Base-by-base conservation (phyloP, 2,329 filamentous ascomycete genomes). In the Aureobasidium subglaciale region DNA sequence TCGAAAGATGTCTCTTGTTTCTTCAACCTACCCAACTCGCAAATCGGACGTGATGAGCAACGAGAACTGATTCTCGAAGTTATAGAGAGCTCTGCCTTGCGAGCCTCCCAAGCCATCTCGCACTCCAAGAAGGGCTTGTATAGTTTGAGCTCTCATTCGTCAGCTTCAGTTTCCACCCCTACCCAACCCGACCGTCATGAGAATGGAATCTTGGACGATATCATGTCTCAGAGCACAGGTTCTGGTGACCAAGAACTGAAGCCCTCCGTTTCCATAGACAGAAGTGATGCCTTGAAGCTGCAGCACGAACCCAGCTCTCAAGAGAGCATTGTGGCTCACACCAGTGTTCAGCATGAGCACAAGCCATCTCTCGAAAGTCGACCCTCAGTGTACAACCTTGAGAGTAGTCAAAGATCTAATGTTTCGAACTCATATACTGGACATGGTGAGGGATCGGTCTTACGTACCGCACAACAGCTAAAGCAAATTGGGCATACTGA, bases 1-100 rank as follows among this genome's bases (percentile, higher is more conserved):
- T 82, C 84, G n/a, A 88, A 85, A 57, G 92, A 97, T 69, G 84
- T 96, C 0, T 95, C 90, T 1, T 95, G 90, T 4, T 93, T 95
- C 66, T 96, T 96, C 71, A 87, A 90, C 62, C 78, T 96, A 18
- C 92, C 92, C 0, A 81, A 83, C 0, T 78, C 79, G 57, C 90
- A 95, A 78, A 87, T 96, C 61, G 92, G 92, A 3, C 82, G 91
- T 32, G 78, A 85, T 27, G 76, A 81, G 59, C 89, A 96, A 67
- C 83, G 83, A 38, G 77, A 84, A 43, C 80, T 81, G 34, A 81
- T 96, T 8, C 71, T 90, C 35, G 80, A 78, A 61, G 80, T 93
- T 32, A 88, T 96, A 48, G 85, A 95, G 60, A 85, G 83, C 43
- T 86, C 90, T 46, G 82, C 87, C 18, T 83, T 78, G 65, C 84